phyloP scores from a whole-genome alignment of 2,329 filamentous ascomycete species.

The Aspergillus terreus region DNA sequence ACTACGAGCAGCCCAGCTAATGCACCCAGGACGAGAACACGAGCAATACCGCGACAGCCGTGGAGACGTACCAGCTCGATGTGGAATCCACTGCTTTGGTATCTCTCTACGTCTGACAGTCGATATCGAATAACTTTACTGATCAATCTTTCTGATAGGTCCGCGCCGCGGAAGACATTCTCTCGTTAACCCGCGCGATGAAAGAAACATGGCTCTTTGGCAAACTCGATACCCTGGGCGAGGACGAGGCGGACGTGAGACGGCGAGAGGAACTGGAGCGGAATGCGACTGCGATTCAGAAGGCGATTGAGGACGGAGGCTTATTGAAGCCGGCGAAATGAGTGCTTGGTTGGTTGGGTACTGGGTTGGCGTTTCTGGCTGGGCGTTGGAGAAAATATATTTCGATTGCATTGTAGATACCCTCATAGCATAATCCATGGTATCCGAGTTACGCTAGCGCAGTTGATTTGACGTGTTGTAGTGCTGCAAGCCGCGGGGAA shows the following conservation, averaged over 20 bases:
- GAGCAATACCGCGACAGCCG: constrained; percentile 54
- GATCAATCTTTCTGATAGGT: constrained; percentile 41
- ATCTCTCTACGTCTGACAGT: constrained; percentile 11
- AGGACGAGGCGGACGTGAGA: constrained; percentile 38
- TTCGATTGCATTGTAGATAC: constrained; percentile 1
- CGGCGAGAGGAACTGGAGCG: constrained; percentile 44
- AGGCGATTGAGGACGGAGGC: constrained; percentile 36
- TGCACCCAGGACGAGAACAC: constrained; percentile 43
- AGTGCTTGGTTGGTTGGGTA: background rate
- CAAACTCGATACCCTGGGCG: constrained; percentile 55
- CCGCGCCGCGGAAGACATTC: constrained; percentile 59
- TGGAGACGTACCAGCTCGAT: constrained; percentile 56
- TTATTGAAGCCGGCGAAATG: constrained; percentile 20
- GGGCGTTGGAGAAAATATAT: background rate
- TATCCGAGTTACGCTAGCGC: background rate
- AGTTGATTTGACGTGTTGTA: background rate
- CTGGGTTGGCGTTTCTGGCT: background rate
- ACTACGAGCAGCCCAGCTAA: too few relatives aligned
- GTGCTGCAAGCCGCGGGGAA: background rate
- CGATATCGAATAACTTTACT: background rate
- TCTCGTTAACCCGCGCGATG: constrained; percentile 57
- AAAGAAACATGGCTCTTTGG: constrained; percentile 68
- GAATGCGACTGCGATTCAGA: constrained; percentile 46
- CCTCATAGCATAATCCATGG: background rate
- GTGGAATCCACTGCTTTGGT: constrained; percentile 59